Evolutionary conservation across 169 alveolate genomes (phyloP), one percentile per base, ranked within the genome.

Genomic region (Babesia ovis): DNA sequence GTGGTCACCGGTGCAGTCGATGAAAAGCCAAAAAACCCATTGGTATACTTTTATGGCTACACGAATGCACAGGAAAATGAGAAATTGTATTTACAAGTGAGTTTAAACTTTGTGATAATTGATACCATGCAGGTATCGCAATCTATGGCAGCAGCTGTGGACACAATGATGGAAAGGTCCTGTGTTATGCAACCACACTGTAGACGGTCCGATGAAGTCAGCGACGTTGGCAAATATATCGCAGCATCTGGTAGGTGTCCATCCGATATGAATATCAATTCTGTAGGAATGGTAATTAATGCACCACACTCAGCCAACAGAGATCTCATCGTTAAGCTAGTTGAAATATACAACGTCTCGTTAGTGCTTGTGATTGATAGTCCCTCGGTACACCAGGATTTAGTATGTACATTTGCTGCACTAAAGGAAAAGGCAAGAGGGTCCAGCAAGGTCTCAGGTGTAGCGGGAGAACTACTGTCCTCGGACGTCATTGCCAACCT

Each of bases 271-370:
- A 16, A 16, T n/a, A 20, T 42, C 20, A 14, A 6, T 41, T 11
- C 18, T 4, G 1, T 4, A 57, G 67, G 97, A 29, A 77, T 93
- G 67, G 85, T 93, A 8, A 75, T 93, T 27, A 93, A 91, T 76
- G 97, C 95, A 5, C 97, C 97, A n/a, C 89, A 86, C 37, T 93
- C 89, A 39, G 90, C 95, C 11, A 83, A 85, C 14, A 62, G 71
- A 39, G 88, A 90, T n/a, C 77, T 84, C 53, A 55, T 93, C 18
- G 41, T 71, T 18, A 91, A 87, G 39, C 85, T 93, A 31, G 88
- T 89, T 27, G 90, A 91, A 2, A 86, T 91, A 46, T 93, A 85
- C 76, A 80, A 80, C 31, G 85, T 93, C 23, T 90, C 91, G 32
- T 70, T 89, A 34, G 89, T 93, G 2, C 76, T 92, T 23, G 95